Evolutionary conservation across 257 asterid genomes (phyloP).

Genomic region (Pogostemon cablin): DNA sequence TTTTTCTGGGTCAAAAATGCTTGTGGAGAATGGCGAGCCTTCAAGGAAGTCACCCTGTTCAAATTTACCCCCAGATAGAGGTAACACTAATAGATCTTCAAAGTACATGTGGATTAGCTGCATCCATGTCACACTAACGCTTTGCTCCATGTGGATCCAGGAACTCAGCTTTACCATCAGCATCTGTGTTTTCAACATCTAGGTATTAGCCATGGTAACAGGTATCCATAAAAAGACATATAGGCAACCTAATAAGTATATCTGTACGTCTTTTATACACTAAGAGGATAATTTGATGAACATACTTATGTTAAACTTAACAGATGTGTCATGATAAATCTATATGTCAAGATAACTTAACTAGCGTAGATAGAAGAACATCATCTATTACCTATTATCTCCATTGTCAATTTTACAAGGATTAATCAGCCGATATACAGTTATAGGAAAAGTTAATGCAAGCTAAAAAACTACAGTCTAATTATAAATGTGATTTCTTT

Average conservation of each 20-base stretch:
- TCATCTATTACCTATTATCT: neutral
- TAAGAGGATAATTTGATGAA: constrained; percentile 2
- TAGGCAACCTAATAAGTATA: neutral
- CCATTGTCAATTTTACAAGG: too few relatives aligned
- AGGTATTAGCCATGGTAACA: constrained; percentile 1
- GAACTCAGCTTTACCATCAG: constrained; percentile 72
- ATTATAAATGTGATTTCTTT: neutral
- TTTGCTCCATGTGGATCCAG: constrained; percentile 41
- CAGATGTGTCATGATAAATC: constrained; percentile 4
- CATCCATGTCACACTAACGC: constrained; percentile 58
- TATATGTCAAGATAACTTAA: constrained; percentile 1
- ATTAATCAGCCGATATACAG: too few relatives aligned
- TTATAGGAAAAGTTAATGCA: neutral
- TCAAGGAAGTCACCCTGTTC: constrained; percentile 53
- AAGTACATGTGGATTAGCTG: constrained; percentile 65
- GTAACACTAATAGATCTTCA: constrained; percentile 59
- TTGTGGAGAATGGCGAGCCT: constrained; percentile 74
- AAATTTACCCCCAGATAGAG: constrained; percentile 46
- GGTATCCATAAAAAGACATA: neutral
- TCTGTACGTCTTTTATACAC: constrained; percentile 2
- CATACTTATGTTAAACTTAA: neutral
- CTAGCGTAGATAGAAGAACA: constrained; percentile 15
- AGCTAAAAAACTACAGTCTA: neutral
- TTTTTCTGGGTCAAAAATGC: constrained; percentile 42
- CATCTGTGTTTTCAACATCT: constrained; percentile 52